phyloP scores from a whole-genome alignment of 1,284 basidiomycete species.

The Cryptococcus neoformans region DNA sequence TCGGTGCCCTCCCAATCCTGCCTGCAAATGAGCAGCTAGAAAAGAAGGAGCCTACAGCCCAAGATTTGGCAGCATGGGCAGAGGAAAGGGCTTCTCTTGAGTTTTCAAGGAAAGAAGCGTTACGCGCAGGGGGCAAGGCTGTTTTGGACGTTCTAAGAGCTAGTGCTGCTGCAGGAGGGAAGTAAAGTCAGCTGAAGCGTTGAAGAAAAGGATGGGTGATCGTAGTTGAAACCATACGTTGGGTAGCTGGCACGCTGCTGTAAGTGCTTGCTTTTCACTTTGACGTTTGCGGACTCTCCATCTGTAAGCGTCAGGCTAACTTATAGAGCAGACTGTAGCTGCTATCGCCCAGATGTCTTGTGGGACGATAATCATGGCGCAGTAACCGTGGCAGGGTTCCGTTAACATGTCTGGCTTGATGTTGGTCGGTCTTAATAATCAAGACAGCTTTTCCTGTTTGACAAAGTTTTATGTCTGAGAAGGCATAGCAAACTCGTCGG shows the following conservation, averaged over 20 bases:
- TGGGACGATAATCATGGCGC: too few relatives aligned
- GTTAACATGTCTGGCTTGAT: too few relatives aligned
- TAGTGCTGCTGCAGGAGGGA: background rate
- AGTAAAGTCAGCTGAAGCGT: background rate
- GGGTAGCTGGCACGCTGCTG: background rate
- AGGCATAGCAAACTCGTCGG: too few relatives aligned
- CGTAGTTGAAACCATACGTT: background rate
- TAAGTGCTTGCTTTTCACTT: too few relatives aligned
- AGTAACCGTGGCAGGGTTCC: too few relatives aligned
- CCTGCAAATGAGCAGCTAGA: background rate
- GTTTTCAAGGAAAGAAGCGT: slow-evolving; percentile 21
- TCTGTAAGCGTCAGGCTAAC: too few relatives aligned
- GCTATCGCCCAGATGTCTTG: too few relatives aligned
- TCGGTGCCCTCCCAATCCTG: slow-evolving; percentile 6
- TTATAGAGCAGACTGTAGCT: too few relatives aligned
- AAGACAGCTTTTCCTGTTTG: too few relatives aligned
- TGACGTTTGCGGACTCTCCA: too few relatives aligned
- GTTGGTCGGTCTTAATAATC: too few relatives aligned
- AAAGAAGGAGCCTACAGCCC: background rate
- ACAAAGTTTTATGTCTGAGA: too few relatives aligned
- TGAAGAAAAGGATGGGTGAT: background rate
- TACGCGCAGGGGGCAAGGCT: slow-evolving; percentile 15
- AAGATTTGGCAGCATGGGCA: slow-evolving; percentile 22
- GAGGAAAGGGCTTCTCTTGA: slow-evolving; percentile 25
- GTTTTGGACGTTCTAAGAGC: slow-evolving; percentile 22